A percentile compares a stretch with the other conserved stretches of the same genome.
Conservation (phyloP, 139 green algal genomes). For the Raphidocelis subcapitata region DNA sequence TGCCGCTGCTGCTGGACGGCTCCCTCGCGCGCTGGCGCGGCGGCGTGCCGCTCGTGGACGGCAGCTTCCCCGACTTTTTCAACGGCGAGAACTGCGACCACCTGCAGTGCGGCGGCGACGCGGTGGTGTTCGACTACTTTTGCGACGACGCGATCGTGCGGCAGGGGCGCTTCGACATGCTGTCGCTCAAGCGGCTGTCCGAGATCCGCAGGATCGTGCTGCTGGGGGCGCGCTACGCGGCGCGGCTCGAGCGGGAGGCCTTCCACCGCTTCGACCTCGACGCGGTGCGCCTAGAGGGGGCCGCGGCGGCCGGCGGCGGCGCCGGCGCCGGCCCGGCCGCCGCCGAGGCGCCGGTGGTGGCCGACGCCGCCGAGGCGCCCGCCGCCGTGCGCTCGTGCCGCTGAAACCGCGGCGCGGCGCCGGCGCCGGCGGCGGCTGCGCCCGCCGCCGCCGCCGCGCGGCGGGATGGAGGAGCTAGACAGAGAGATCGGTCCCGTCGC, state of each 20-base stretch:
- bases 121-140: conserved; percentile 39
- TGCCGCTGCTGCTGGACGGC: conserved; percentile 36
- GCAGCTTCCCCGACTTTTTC: conserved; percentile 59
- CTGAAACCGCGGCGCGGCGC: too few species aligned
- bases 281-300: neutral
- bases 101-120: conserved; percentile 28
- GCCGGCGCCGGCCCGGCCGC: too few species aligned
- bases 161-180: conserved; percentile 52
- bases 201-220: conserved; percentile 44
- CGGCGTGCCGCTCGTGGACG: conserved; percentile 43
- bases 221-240: conserved; percentile 45
- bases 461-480: too few species aligned
- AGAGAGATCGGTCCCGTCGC: too few species aligned
- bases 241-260: conserved; percentile 19
- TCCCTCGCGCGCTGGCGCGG: conserved; percentile 22
- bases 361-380: too few species aligned
- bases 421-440: too few species aligned
- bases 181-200: conserved; percentile 40
- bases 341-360: too few species aligned
- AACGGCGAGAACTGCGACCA: conserved; percentile 45
- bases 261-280: conserved; percentile 15
- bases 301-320: too few species aligned
- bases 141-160: conserved; percentile 18
- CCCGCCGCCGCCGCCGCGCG: too few species aligned
- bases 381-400: too few species aligned